Evolutionary conservation across 345 rosid genomes (phyloP).

Genomic region (Punica granatum): DNA sequence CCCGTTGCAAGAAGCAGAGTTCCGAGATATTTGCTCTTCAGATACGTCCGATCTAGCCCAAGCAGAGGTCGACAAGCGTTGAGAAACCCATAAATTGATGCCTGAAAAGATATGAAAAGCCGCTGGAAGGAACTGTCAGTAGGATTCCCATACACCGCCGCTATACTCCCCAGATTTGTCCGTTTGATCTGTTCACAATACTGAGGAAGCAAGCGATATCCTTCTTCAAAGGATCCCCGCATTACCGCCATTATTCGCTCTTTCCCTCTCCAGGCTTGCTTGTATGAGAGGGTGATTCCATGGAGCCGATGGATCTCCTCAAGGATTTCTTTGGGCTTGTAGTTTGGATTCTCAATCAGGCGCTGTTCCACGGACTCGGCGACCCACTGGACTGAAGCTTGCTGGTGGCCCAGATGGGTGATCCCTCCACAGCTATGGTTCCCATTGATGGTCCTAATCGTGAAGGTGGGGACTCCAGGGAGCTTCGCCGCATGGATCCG

Average conservation of each 20-base stretch:
- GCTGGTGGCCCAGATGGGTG: constrained; percentile 93
- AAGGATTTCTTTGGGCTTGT: constrained; percentile 90
- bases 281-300: constrained; percentile 89
- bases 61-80: constrained; percentile 95
- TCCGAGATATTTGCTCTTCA: constrained; percentile 92
- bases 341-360: constrained; percentile 88
- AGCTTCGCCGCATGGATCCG: constrained; percentile 97
- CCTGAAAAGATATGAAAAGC: constrained; percentile 94
- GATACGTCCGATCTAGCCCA: constrained; percentile 76
- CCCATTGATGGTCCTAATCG: constrained; percentile 87
- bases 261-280: constrained; percentile 99
- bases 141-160: constrained; percentile 76
- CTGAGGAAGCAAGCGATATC: constrained; percentile 85
- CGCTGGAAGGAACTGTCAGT: constrained; percentile 82
- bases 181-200: constrained; percentile 89
- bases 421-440: constrained; percentile 89
- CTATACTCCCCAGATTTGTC: constrained; percentile 87
- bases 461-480: constrained; percentile 95
- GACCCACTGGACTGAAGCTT: constrained; percentile 99
- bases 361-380: constrained; percentile 91
- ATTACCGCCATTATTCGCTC: constrained; percentile 94
- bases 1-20: constrained; percentile 93
- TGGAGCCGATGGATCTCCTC: constrained; percentile 96
- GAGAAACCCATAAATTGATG: constrained; percentile 90
- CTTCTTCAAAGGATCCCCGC: constrained; percentile 99